These are phyloP conservation scores for Phoenix roebelenii DNA, from an alignment of 176 grass and related monocot genomes.

Conservation along the genomic window DNA sequence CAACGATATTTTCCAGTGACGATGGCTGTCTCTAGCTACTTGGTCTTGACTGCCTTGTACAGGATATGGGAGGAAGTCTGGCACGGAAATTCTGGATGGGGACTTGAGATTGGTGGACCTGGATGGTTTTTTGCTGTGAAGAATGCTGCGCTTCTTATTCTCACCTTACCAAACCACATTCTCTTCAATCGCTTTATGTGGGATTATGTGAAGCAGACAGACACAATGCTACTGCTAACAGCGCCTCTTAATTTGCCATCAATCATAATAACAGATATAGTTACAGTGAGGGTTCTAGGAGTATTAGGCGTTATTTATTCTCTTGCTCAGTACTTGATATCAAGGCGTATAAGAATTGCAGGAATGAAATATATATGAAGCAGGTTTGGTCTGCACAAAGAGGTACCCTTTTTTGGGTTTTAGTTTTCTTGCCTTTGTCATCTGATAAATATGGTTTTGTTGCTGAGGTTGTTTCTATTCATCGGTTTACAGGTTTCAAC, in stretches of 20 bases:
- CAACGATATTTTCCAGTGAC: constrained; percentile 91
- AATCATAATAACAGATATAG: constrained; percentile 81
- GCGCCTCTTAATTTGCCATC: constrained; percentile 87
- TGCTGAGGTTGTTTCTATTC: too few relatives aligned
- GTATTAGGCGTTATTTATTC: constrained; percentile 89
- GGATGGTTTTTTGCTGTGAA: constrained; percentile 87
- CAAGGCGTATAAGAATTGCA: constrained; percentile 80
- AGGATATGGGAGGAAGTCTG: constrained; percentile 80
- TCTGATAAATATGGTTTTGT: too few relatives aligned
- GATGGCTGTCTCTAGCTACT: constrained; percentile 64
- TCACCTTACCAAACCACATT: constrained; percentile 93
- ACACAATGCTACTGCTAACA: constrained; percentile 70
- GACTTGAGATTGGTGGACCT: constrained; percentile 70
- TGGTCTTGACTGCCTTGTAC: constrained; percentile 71
- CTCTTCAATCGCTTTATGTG: constrained; percentile 98
- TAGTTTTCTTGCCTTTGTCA: too few relatives aligned
- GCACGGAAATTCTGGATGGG: constrained; percentile 59
- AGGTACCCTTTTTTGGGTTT: not conserved
- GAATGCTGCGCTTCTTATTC: constrained; percentile 65
- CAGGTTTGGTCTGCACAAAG: not conserved
- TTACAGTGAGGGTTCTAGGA: constrained; percentile 74
- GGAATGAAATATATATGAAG: constrained; percentile 92
- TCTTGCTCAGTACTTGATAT: constrained; percentile 77
- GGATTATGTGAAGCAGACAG: constrained; percentile 95
- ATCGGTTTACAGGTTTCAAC: too few relatives aligned